Evolutionary conservation across 164 flowering plant genomes (phyloP).

Genomic region (Sextonia rubra): DNA sequence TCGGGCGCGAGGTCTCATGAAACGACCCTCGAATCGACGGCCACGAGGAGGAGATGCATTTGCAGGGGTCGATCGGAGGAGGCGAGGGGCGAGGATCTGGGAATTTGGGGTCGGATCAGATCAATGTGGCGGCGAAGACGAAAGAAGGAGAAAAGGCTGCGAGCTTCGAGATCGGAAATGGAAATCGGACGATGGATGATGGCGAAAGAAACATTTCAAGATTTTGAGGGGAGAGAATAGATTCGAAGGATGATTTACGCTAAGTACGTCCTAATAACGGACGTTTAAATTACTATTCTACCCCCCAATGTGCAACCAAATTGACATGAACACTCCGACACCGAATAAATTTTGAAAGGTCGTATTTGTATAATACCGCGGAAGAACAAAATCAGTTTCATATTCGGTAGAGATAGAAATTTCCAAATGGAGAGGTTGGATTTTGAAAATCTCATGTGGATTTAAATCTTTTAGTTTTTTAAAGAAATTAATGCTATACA

Average conservation of each 20-base stretch:
- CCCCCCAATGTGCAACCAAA: background rate
- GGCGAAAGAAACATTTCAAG: background rate
- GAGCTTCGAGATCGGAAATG: background rate
- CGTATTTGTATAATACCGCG: background rate
- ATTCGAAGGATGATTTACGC: background rate
- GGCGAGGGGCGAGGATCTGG: background rate
- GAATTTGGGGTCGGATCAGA: background rate
- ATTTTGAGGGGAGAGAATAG: background rate
- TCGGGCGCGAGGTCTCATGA: conserved; percentile 2
- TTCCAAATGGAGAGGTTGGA: background rate
- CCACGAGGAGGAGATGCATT: background rate
- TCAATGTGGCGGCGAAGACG: background rate
- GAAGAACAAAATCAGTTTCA: too few species aligned
- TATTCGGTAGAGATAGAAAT: background rate
- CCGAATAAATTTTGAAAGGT: too few species aligned
- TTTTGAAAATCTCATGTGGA: too few species aligned
- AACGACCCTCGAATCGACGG: background rate
- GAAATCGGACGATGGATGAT: background rate
- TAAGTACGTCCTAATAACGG: background rate
- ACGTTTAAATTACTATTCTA: background rate
- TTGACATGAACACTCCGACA: too few species aligned
- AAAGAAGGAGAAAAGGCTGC: background rate
- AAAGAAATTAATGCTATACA: too few species aligned
- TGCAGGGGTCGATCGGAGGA: background rate
- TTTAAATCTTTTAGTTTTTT: too few species aligned